Evolutionary conservation across 257 asterid species (phyloP).

Genomic region (Nicotiana obtusifolia): DNA sequence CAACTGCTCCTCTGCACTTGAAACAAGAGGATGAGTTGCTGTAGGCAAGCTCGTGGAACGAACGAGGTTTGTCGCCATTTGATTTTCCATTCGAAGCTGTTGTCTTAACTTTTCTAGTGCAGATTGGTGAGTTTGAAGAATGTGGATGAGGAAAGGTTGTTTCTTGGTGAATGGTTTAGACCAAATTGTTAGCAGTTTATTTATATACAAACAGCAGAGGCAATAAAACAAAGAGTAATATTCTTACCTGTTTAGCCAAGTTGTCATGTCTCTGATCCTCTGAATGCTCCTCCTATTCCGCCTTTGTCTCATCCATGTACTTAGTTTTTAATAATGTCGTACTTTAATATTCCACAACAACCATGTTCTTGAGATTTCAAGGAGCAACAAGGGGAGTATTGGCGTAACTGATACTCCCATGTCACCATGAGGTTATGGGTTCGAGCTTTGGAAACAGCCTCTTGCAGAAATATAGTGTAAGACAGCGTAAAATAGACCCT

Average conservation of each 20-base stretch:
- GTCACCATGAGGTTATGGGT: no score
- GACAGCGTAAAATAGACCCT: no score
- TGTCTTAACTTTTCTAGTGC: not conserved
- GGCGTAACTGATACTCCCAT: no score
- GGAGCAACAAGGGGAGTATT: no score
- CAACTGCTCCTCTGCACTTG: slow-evolving; percentile 14
- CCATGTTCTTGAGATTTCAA: not conserved
- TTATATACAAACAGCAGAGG: not conserved
- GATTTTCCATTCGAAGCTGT: not conserved
- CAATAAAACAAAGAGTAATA: not conserved
- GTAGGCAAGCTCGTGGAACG: slow-evolving; percentile 32
- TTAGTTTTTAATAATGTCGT: not conserved
- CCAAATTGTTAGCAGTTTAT: not conserved
- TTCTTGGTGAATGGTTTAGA: not conserved
- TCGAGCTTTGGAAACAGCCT: no score
- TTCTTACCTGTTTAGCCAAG: not conserved
- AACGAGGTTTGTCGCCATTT: not conserved
- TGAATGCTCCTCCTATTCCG: not conserved
- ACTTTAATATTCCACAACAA: not conserved
- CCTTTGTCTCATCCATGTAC: not conserved
- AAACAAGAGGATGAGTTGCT: slow-evolving; percentile 16
- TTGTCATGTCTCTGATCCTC: not conserved
- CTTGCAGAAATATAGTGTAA: no score
- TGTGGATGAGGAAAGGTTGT: not conserved
- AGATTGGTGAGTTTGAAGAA: not conserved